Base-by-base conservation (phyloP, 2,329 filamentous ascomycete genomes). In the Aurifilum marmelostoma region DNA sequence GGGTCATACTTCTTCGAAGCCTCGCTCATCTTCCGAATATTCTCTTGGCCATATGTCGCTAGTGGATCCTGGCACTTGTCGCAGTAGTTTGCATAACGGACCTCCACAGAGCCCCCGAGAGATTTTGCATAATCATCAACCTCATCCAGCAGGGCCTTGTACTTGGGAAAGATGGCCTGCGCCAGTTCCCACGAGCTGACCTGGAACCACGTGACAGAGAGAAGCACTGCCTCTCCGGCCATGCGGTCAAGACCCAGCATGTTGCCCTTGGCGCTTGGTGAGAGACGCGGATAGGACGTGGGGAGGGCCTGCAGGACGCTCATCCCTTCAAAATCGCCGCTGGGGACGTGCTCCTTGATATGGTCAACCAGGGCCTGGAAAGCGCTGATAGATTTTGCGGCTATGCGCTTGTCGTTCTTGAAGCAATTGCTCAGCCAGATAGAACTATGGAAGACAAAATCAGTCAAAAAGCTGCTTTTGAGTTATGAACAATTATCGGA, bases 1-100 rank as follows among this genome's bases (percentile, higher is more conserved):
- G 74, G 73, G 66, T 77, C 77, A 66, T 75, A 77, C 65, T 73
- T 73, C 24, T 18, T 67, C 21, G 73, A 73, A 2, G 72, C 72
- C 21, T 64, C 63, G 67, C 66, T 73, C 66, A 77, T 66, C 52
- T 72, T 24, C 21, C 39, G 37, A 12, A 79, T 32, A 39, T 77
- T 77, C 34, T 74, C 73, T 47, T 70, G 62, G 1, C 77, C 76
- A 54, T 76, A 78, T 18, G 71, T 74, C 27, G 41, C 27, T 8
- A 77, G 60, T 1, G 74, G 73, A n/a, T 76, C 71, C 68, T 66
- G 56, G 32, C n/a, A 50, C 4, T 11, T 21, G 58, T 66, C 65
- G 11, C 65, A 34, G 34, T 56, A 56, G 27, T 56, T 56, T 24
- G 24, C 52, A 7, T 56, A 66, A 9, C 29, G 65, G 11, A 66